A percentile compares a stretch with the other conserved stretches of the same genome.
These are phyloP conservation scores for Lactarius psammicola DNA, from an alignment of 768 basidiomycete genomes.

Conservation along the genomic window DNA sequence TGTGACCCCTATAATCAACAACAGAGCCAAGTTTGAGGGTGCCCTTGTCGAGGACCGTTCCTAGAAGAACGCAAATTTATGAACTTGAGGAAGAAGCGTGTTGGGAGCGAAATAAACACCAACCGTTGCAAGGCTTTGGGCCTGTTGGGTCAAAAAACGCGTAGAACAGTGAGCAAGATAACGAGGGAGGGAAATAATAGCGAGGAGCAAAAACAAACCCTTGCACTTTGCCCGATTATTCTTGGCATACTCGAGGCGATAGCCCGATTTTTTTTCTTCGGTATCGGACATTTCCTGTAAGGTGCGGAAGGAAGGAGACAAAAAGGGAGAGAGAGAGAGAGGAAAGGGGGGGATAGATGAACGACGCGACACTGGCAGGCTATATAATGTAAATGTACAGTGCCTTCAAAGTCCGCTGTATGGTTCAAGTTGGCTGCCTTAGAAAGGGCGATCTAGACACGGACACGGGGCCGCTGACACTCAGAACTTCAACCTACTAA, in stretches of 20 bases:
- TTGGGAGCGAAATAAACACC: conserved; percentile 25
- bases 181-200: conserved; percentile 31
- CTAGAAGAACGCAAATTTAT: conserved; percentile 40
- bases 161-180: conserved; percentile 30
- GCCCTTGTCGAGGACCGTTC: conserved; percentile 71
- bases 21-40: conserved; percentile 68
- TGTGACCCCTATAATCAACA: conserved; percentile 70
- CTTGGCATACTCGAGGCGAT: conserved; percentile 75
- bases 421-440: conserved; percentile 28
- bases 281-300: conserved; percentile 39
- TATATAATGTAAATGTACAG: conserved; percentile 24
- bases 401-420: conserved; percentile 39
- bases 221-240: conserved; percentile 75
- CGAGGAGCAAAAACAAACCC: conserved; percentile 47
- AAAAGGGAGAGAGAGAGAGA: conserved; percentile 28
- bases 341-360: conserved; percentile 30
- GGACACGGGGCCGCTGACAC: conserved; percentile 5
- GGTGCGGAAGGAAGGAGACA: conserved; percentile 12
- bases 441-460: conserved; percentile 22
- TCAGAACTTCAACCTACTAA: background rate
- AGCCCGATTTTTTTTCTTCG: conserved; percentile 54
- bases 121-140: conserved; percentile 74
- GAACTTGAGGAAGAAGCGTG: conserved; percentile 21
- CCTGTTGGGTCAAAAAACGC: conserved; percentile 44
- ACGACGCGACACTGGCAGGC: conserved; percentile 25